phyloP scores from a whole-genome alignment of 2,329 filamentous ascomycete species.

The Paecilomyces variotii region DNA sequence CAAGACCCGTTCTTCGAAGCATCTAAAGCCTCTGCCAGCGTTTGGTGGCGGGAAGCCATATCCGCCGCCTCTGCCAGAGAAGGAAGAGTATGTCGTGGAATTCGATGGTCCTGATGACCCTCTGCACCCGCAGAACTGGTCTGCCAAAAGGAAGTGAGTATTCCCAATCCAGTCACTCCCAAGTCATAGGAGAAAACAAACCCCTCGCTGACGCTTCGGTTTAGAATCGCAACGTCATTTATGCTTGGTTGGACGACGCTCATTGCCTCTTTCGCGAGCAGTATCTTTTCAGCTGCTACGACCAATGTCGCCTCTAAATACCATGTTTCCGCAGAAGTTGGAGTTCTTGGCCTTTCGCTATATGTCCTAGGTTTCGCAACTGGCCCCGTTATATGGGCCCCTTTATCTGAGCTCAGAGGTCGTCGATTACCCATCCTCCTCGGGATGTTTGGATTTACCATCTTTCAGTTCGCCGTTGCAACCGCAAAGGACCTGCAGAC shows the following conservation, averaged over 20 bases:
- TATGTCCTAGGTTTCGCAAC: conserved; percentile 42
- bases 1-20: conserved; percentile 18
- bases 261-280: conserved; percentile 47
- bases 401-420: conserved; percentile 45
- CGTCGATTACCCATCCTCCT: conserved; percentile 42
- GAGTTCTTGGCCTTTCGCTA: conserved; percentile 31
- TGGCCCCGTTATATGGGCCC: conserved; percentile 45
- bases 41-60: conserved; percentile 50
- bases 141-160: conserved; percentile 64
- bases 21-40: conserved; percentile 25
- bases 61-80: conserved; percentile 47
- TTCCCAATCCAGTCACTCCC: neutral
- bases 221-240: conserved; percentile 17
- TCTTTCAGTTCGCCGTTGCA: conserved; percentile 44
- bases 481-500: conserved; percentile 46
- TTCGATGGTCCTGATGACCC: conserved; percentile 81
- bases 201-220: conserved; percentile 1
- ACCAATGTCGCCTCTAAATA: conserved; percentile 49
- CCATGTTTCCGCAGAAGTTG: conserved; percentile 42
- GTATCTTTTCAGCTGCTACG: conserved; percentile 65
- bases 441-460: conserved; percentile 43
- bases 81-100: conserved; percentile 56
- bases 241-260: conserved; percentile 44
- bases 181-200: neutral
- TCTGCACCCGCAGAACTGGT: conserved; percentile 82